These are phyloP conservation scores for Lasiodiplodia sp. DNA, from an alignment of 2,329 filamentous ascomycete genomes.

Conservation along the genomic window DNA sequence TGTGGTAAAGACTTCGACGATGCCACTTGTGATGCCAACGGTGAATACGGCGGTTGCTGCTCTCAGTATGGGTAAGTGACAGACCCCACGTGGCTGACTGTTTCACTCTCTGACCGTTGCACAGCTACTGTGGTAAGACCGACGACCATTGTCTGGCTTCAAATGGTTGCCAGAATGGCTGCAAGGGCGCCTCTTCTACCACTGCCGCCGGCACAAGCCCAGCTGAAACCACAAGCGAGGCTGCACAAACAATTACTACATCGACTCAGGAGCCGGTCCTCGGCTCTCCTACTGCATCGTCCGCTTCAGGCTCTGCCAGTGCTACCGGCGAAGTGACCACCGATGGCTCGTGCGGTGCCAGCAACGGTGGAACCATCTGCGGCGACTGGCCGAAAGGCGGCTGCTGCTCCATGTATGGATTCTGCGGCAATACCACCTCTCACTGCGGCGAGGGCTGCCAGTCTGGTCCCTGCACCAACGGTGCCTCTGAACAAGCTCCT, in stretches of 20 bases:
- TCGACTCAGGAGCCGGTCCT: constrained; percentile 43
- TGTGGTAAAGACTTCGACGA: constrained; percentile 40
- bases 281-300: constrained; percentile 40
- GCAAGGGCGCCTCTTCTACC: constrained; percentile 37
- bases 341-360: constrained; percentile 62
- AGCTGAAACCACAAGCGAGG: constrained; percentile 37
- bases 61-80: constrained; percentile 34
- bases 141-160: constrained; percentile 46
- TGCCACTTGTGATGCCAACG: constrained; percentile 36
- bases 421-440: constrained; percentile 57
- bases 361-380: constrained; percentile 59
- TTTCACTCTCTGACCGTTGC: constrained; percentile 12
- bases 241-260: neutral
- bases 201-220: constrained; percentile 37
- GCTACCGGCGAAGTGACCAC: constrained; percentile 48
- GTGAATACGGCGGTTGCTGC: constrained; percentile 36
- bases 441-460: constrained; percentile 66
- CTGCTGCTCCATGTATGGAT: constrained; percentile 66
- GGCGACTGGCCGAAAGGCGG: constrained; percentile 60
- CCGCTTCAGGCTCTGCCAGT: constrained; percentile 31
- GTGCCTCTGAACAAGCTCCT: constrained; percentile 49
- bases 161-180: constrained; percentile 52
- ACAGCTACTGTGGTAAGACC: constrained; percentile 47
- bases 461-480: constrained; percentile 59
- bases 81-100: constrained; percentile 29